Evolutionary conservation across 1,284 basidiomycete species (phyloP), one percentile per base, ranked within the genome.

Genomic region (Cerrena zonata): DNA sequence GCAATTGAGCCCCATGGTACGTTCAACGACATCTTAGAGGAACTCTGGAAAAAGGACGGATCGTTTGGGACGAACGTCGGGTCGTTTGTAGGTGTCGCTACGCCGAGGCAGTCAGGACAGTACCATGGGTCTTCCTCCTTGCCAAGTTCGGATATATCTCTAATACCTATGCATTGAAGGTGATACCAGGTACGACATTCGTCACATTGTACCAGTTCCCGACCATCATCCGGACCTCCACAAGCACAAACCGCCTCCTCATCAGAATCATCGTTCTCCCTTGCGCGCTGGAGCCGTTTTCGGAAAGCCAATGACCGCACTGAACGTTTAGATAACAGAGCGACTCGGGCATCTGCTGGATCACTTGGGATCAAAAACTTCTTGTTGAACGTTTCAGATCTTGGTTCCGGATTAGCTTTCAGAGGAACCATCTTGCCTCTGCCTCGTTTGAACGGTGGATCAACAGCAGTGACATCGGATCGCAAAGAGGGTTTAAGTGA

Each of bases 111-210:
- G 48, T 68, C 67, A 26, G 66, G 65, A 63, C 86, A 89, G 62
- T 77, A 89, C 85, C 86, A 89, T 1, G 79, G 78, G 57, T 88
- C 84, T 56, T 87, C 84, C 60, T 86, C 84, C 40, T 66, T 74
- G 4, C 86, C 87, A n/a, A 89, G 69, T 47, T 87, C 80, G 10
- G 72, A 64, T 41, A 78, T 74, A 58, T 72, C 74, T 49, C 65
- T 67, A 56, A 89, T 81, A 39, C 85, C 86, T 49, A 90, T 80
- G 63, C 87, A 90, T 44, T 78, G 67, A 34, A 88, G 70, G 65
- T 90, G 87, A 60, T 84, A 89, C 88, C 87, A 90, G 21, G 71
- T 80, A 59, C 78, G 72, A 63, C 87, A 90, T 7, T 75, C 73
- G 58, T 88, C 86, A 57, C 87, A 90, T 60, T 89, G 87, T 26